Base-by-base conservation (phyloP, 352 stramenopile species). In the Blastocystis sp. region DNA sequence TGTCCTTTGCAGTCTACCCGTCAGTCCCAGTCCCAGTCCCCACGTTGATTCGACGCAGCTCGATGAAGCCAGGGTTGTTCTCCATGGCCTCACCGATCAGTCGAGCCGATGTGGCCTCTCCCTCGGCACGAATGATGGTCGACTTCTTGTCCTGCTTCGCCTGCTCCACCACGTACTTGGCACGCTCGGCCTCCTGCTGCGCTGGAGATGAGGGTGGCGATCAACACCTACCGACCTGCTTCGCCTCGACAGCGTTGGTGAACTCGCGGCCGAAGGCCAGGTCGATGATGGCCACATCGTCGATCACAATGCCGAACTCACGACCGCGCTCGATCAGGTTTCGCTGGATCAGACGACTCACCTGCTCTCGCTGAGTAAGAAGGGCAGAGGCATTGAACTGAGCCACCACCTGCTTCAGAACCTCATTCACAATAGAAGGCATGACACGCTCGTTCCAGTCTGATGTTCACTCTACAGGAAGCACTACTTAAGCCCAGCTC, bases 261-360 rank as follows among this genome's bases (percentile, higher is more conserved):
- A 98, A 99, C 91, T 99, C 97, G 79, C 95, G 91, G 76, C 95
- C 97, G 93, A 99, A 99, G 47, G 94, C 95, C 93, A 99, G 94
- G 92, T 99, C 96, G 64, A 97, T 99, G 91, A 99, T 99, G 59
- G 97, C 97, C 43, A 99, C 96, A 95, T 99, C 97, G 76, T 98
- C 95, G 80, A 98, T 91, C 87, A 96, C 90, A 90, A 98, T 97
- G 70, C 94, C 92, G 91, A 98, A 98, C 47, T 96, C 93, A 79
- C 94, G 91, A 23, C 93, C 94, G 80, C 95, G 94, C 66, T 90
- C 69, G 54, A 94, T 92, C 89, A 98, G 92, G 90, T 97, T 94
- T 80, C 94, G 91, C n/a, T 94, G 94, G 92, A 98, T 98, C 90
- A 97, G 92, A 87, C 93, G 92, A 50, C 92, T 97, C 68, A 99